phyloP scores from a whole-genome alignment of 306 rosid species.

The Ammopiptanthus mongolicus region DNA sequence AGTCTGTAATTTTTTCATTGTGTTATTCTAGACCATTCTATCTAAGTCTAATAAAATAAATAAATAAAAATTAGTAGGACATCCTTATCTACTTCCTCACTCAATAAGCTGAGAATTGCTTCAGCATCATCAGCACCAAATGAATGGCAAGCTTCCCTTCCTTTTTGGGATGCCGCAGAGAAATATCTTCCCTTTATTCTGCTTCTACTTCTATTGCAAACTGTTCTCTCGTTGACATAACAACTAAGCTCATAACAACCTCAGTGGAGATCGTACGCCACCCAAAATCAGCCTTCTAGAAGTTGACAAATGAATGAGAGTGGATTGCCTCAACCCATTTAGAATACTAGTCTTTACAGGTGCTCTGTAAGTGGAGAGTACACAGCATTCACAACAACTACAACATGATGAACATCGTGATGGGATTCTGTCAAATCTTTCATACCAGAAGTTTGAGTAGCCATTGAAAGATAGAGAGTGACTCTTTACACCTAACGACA shows the following conservation, averaged over 20 bases:
- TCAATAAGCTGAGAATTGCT: slow-evolving; percentile 68
- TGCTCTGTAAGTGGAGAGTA: slow-evolving; percentile 40
- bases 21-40: no score
- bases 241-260: slow-evolving; percentile 39
- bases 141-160: slow-evolving; percentile 27
- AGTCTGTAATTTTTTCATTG: no score
- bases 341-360: slow-evolving; percentile 37
- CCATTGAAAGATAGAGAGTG: slow-evolving; percentile 54
- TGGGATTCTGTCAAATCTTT: slow-evolving; percentile 54
- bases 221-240: slow-evolving; percentile 36
- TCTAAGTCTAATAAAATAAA: no score
- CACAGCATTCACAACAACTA: slow-evolving; percentile 46
- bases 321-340: slow-evolving; percentile 77
- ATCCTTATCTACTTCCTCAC: slow-evolving; percentile 55
- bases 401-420: slow-evolving; percentile 29
- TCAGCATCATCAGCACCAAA: slow-evolving; percentile 43
- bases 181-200: slow-evolving; percentile 36
- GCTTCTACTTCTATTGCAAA: slow-evolving; percentile 37
- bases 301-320: slow-evolving; percentile 65
- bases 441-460: slow-evolving; percentile 46
- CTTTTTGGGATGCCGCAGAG: slow-evolving; percentile 33
- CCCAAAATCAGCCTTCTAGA: slow-evolving; percentile 67
- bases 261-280: slow-evolving; percentile 28
- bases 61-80: no score
- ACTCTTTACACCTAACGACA: slow-evolving; percentile 45